Conservation (phyloP, 306 rosid genomes). For the Malus sieversii region DNA sequence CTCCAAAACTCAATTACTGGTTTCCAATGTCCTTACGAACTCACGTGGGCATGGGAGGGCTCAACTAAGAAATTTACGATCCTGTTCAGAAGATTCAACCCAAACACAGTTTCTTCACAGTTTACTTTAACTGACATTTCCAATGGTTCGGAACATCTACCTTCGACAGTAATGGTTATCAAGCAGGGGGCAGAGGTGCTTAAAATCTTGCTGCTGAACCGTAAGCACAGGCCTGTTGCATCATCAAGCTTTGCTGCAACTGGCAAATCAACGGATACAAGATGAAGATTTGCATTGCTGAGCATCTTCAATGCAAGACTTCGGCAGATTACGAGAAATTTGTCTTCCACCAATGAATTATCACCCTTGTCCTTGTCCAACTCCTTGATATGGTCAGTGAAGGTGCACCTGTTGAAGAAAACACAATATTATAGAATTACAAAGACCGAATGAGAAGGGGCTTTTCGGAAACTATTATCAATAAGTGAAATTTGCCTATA, state of each 20-base stretch:
- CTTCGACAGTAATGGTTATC: conserved; percentile 62
- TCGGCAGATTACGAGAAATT: conserved; percentile 68
- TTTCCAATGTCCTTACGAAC: conserved; percentile 4
- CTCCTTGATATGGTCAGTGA: conserved; percentile 65
- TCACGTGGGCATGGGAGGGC: conserved; percentile 30
- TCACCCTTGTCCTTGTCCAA: conserved; percentile 39
- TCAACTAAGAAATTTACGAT: conserved; percentile 66
- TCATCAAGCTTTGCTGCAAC: conserved; percentile 64
- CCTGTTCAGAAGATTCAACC: conserved; percentile 84
- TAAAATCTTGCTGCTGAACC: conserved; percentile 71
- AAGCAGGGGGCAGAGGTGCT: conserved; percentile 75
- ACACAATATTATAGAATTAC: conserved; percentile 26
- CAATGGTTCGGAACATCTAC: conserved; percentile 84
- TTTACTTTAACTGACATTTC: conserved; percentile 60
- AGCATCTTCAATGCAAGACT: conserved; percentile 72
- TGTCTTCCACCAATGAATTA: conserved; percentile 46
- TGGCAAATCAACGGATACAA: conserved; percentile 83
- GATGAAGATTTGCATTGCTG: conserved; percentile 66
- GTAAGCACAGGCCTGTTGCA: conserved; percentile 85
- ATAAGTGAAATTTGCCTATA: neutral
- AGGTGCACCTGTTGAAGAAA: conserved; percentile 55
- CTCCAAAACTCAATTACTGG: conserved; percentile 15
- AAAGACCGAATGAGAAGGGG: neutral
- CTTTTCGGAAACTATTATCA: neutral
- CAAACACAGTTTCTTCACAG: conserved; percentile 94